These are phyloP conservation scores for Cydonia oblonga DNA, from an alignment of 331 rosid genomes.

Conservation along the genomic window DNA sequence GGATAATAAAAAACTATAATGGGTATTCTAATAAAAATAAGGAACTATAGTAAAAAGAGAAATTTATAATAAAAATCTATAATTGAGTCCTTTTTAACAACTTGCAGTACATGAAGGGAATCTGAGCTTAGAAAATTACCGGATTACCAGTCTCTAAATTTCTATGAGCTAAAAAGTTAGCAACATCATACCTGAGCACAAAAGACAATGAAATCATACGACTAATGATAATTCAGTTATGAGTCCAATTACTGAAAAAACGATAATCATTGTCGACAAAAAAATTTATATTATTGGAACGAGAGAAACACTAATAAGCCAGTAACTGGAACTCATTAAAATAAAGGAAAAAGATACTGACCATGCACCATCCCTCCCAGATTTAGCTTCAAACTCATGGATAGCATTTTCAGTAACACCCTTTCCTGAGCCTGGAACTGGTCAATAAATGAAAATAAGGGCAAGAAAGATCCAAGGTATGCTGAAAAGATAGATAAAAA, in stretches of 20 bases:
- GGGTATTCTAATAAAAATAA: neutral
- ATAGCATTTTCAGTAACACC: slow-evolving; percentile 52
- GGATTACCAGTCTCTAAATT: slow-evolving; percentile 70
- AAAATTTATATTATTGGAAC: neutral
- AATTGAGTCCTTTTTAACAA: neutral
- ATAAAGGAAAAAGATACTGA: slow-evolving; percentile 34
- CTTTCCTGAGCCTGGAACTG: slow-evolving; percentile 52
- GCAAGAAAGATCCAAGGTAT: neutral
- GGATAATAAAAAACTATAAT: neutral
- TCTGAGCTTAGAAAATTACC: slow-evolving; percentile 44
- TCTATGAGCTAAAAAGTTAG: slow-evolving; percentile 75
- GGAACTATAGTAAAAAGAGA: neutral
- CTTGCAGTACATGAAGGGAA: neutral
- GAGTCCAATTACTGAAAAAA: neutral
- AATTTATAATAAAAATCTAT: neutral
- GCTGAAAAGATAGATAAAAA: slow-evolving; percentile 5
- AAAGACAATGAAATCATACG: slow-evolving; percentile 12
- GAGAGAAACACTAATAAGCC: slow-evolving; percentile 8
- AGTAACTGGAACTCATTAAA: slow-evolving; percentile 13
- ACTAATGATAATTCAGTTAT: neutral
- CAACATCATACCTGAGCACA: slow-evolving; percentile 73
- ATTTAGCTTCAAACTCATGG: slow-evolving; percentile 91
- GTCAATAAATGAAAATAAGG: slow-evolving; percentile 17
- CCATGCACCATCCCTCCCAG: slow-evolving; percentile 99
- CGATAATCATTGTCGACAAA: neutral